Percentiles rank a stretch among this genome's conserved stretches.
Conservation (phyloP, 1,284 basidiomycete species). For the Leccinum proliferum region DNA sequence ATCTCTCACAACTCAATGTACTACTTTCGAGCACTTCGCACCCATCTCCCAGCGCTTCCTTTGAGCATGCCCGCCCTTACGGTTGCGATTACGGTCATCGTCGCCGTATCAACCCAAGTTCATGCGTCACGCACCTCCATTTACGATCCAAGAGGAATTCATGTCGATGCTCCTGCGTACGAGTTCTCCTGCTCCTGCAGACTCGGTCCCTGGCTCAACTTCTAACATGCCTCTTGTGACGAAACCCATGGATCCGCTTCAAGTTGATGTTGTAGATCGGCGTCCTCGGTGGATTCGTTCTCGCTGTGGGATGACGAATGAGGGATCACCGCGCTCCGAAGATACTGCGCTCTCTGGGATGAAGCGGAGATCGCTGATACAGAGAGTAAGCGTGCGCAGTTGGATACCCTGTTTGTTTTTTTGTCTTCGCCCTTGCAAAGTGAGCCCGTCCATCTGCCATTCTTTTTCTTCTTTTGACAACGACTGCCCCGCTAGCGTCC, state of each 20-base stretch:
- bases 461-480: constrained; percentile 5
- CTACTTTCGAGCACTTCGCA: constrained; percentile 46
- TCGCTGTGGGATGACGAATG: constrained; percentile 58
- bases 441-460: constrained; percentile 33
- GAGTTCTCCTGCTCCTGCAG: constrained; percentile 8
- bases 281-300: constrained; percentile 40
- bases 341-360: constrained; percentile 39
- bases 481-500: constrained; percentile 48
- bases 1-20: constrained; percentile 53
- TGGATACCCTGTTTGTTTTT: constrained; percentile 56
- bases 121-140: constrained; percentile 61
- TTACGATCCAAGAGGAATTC: constrained; percentile 68
- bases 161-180: constrained; percentile 37
- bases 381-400: constrained; percentile 62
- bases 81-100: constrained; percentile 67
- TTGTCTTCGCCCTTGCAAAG: constrained; percentile 63
- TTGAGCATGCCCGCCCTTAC: constrained; percentile 39
- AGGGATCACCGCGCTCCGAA: constrained; percentile 54
- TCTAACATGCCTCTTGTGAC: constrained; percentile 21
- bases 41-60: constrained; percentile 30
- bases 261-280: constrained; percentile 50
- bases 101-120: constrained; percentile 56
- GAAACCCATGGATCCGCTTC: constrained; percentile 31
- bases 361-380: constrained; percentile 63
- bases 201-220: constrained; percentile 2